phyloP scores from a whole-genome alignment of 257 asterid genomes.

The Solanum sejunctum region DNA sequence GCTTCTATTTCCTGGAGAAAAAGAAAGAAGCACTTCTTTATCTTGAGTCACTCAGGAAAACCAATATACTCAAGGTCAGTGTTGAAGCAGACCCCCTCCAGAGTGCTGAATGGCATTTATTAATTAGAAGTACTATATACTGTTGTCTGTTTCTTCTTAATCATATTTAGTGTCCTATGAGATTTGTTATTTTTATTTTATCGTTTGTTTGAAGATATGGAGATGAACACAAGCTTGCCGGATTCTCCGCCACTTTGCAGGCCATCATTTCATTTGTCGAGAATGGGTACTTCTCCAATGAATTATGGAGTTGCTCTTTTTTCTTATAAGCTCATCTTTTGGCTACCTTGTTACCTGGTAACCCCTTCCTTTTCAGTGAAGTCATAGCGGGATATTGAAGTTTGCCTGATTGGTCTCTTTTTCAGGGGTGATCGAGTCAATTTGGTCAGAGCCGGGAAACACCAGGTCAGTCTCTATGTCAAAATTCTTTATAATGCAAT shows the following conservation, averaged over 20 bases:
- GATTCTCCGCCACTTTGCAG: constrained; percentile 96
- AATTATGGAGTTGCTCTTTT: not conserved
- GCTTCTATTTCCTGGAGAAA: constrained; percentile 92
- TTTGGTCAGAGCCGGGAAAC: constrained; percentile 90
- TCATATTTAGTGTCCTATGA: not conserved
- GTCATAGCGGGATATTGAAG: not conserved
- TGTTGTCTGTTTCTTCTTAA: not conserved
- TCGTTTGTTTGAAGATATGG: constrained; percentile 54
- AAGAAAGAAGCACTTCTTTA: constrained; percentile 91
- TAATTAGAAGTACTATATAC: not conserved
- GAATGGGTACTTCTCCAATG: constrained; percentile 53
- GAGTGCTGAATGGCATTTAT: not conserved
- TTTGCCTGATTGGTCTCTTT: not conserved
- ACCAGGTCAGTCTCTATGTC: constrained; percentile 53
- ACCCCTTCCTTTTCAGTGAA: not conserved
- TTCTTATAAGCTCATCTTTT: constrained; percentile 2
- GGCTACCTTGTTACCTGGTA: not conserved
- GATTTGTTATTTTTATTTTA: not conserved
- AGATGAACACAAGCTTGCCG: constrained; percentile 96
- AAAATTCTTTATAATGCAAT: not conserved
- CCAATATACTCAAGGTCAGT: constrained; percentile 91
- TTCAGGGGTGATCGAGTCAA: constrained; percentile 85
- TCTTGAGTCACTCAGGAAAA: constrained; percentile 91
- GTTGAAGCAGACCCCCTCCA: not conserved
- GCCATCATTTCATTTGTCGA: constrained; percentile 98